Base-by-base conservation (phyloP, 2,329 filamentous ascomycete genomes). In the Pseudogymnoascus sp. region DNA sequence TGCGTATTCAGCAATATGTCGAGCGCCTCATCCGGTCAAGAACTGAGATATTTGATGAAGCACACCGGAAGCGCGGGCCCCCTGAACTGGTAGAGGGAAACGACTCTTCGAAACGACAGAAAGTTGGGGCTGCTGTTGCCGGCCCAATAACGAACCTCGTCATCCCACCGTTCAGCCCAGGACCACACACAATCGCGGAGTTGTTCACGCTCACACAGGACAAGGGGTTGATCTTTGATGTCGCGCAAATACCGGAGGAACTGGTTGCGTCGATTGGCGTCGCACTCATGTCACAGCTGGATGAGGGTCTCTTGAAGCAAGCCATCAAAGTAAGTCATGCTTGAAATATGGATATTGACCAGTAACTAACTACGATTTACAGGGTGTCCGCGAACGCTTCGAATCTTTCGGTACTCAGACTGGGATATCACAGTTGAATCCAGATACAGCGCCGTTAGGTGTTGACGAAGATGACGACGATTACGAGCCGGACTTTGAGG, bases 401-500 rank as follows among this genome's bases (percentile, higher is more conserved):
- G 62, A 67, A 27, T 65, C 74, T 82, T 25, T 72, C 39, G 64
- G 62, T 25, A 62, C 67, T 58, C 65, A 67, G 36, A 63, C 67
- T 13, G 65, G 68, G 59, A 41, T 63, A 42, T 27, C 44, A 58
- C 61, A n/a, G 69, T 75, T 84, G 29, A 84, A 84, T 65, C 78
- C 84, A 6, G 82, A 84, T 61, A 87, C 84, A 2, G 79, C 82
- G 12, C 83, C 82, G 1, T 73, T 87, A 2, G 84, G 83, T 27
- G 86, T 90, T 3, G 86, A 89, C 5, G 86, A 88, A 7, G 92
- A 96, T 42, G 92, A 96, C 17, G 91, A 96, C 66, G 91, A 96
- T 68, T 97, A 97, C 71, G 93, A 97, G 70, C 92, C 93, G 0
- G 90, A 95, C 70, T 92, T 91, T 68, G 85, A 88, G 29, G 83